Percentiles rank a stretch among this genome's conserved stretches.
Conservation (phyloP, 768 basidiomycete species). For the Russula olivacea region DNA sequence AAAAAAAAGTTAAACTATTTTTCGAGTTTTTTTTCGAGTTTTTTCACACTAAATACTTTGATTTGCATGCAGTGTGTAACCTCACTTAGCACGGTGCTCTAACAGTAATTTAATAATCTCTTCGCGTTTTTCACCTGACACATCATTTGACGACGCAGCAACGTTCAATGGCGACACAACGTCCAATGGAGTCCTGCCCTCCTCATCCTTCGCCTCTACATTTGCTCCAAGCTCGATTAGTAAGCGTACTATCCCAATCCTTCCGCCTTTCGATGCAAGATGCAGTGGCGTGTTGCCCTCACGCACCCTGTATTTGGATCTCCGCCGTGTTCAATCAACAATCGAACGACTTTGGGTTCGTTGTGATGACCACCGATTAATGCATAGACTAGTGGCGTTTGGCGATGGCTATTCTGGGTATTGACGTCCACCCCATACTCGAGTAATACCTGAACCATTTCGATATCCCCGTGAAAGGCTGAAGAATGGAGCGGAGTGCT, state of each 20-base stretch:
- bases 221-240: neutral
- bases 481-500: neutral
- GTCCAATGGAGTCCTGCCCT: too few relatives aligned
- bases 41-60: too few relatives aligned
- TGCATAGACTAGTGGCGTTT: neutral
- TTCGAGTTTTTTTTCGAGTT: too few relatives aligned
- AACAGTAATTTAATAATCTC: too few relatives aligned
- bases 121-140: too few relatives aligned
- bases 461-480: neutral
- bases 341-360: neutral
- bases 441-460: neutral
- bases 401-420: fast-evolving
- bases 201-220: too few relatives aligned
- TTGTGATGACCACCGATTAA: neutral
- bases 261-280: neutral
- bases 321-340: neutral
- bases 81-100: too few relatives aligned
- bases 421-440: neutral
- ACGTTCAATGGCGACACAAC: too few relatives aligned
- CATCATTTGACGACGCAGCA: too few relatives aligned
- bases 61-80: too few relatives aligned
- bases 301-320: neutral
- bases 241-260: neutral
- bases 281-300: neutral
- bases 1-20: too few relatives aligned